Percentiles rank a stretch among this genome's conserved stretches.
phyloP scores from a whole-genome alignment of 257 asterid genomes.

The Nicotiana attenuata region DNA sequence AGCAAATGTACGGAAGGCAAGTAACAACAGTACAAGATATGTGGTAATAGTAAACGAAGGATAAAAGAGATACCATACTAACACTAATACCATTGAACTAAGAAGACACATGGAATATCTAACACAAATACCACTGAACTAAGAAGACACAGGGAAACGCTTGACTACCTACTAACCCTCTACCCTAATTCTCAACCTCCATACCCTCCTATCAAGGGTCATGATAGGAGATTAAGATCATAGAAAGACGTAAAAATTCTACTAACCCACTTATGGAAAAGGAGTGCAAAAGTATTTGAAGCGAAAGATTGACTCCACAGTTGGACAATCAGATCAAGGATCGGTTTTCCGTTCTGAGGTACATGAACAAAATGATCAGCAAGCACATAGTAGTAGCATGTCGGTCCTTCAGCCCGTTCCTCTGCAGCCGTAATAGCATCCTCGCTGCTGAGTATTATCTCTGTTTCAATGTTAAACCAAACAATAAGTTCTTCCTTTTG shows the following conservation, averaged over 20 bases:
- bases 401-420: slow-evolving; percentile 46
- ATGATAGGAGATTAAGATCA: neutral
- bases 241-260: neutral
- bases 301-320: slow-evolving; percentile 99
- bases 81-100: too few relatives aligned
- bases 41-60: too few relatives aligned
- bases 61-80: too few relatives aligned
- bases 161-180: too few relatives aligned
- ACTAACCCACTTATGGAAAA: slow-evolving; percentile 96
- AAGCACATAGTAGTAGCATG: slow-evolving; percentile 72
- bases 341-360: slow-evolving; percentile 61
- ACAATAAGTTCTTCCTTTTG: neutral
- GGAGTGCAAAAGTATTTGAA: slow-evolving; percentile 64
- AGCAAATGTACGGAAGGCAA: too few relatives aligned
- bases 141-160: too few relatives aligned
- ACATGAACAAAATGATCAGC: slow-evolving; percentile 69
- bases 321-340: slow-evolving; percentile 55
- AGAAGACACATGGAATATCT: too few relatives aligned
- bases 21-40: too few relatives aligned
- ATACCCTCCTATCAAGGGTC: too few relatives aligned
- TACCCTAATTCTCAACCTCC: too few relatives aligned
- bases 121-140: too few relatives aligned
- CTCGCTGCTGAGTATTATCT: slow-evolving; percentile 57
- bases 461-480: slow-evolving; percentile 33
- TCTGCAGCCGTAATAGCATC: slow-evolving; percentile 46